These are phyloP conservation scores for Picea abies DNA, from an alignment of 83 land plant genomes.

Conservation along the genomic window DNA sequence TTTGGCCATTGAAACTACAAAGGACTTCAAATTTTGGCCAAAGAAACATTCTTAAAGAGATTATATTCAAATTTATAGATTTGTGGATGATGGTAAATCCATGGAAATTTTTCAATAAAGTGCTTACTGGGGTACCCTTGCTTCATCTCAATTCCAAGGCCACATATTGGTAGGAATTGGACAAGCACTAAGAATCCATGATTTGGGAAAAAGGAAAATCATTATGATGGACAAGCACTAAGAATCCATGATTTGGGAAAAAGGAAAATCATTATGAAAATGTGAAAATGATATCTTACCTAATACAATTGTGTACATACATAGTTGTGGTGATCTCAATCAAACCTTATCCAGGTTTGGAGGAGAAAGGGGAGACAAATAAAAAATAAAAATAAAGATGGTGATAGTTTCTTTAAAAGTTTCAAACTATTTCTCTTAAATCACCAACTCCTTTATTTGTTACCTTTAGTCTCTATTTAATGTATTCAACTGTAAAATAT, in stretches of 20 bases:
- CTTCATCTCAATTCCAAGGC: constrained; percentile 93
- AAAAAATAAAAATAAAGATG: too few relatives aligned
- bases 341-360: too few relatives aligned
- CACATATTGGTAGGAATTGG: constrained; percentile 93
- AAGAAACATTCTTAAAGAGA: constrained; percentile 64
- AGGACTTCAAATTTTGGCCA: constrained; percentile 88
- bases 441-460: too few relatives aligned
- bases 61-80: constrained; percentile 85
- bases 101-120: constrained; percentile 90
- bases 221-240: constrained; percentile 82
- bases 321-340: too few relatives aligned
- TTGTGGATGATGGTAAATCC: constrained; percentile 82
- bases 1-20: constrained; percentile 91
- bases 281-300: constrained; percentile 99
- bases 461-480: too few relatives aligned
- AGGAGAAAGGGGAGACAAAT: too few relatives aligned
- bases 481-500: too few relatives aligned
- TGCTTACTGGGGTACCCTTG: constrained; percentile 94
- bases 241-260: constrained; percentile 94
- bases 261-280: constrained; percentile 82
- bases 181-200: constrained; percentile 81
- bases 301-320: too few relatives aligned
- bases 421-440: too few relatives aligned
- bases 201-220: constrained; percentile 90
- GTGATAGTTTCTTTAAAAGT: too few relatives aligned